phyloP scores from a whole-genome alignment of 2,329 filamentous ascomycete genomes.

The Dactylonectria estremocensis region DNA sequence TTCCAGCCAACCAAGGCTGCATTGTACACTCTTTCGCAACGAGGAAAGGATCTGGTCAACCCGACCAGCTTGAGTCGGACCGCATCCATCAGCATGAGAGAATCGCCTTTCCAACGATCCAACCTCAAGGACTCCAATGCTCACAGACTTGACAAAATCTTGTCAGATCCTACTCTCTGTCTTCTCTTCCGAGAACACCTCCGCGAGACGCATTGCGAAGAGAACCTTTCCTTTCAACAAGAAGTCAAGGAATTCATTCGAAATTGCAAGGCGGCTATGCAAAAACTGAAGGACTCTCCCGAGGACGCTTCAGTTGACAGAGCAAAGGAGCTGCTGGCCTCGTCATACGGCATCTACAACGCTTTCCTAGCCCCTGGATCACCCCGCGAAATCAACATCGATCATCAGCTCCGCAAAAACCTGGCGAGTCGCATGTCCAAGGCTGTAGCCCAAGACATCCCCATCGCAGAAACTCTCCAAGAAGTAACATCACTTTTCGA shows the following conservation, averaged over 20 bases:
- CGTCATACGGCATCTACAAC: slow-evolving; percentile 95
- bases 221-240: slow-evolving; percentile 96
- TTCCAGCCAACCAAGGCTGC: slow-evolving; percentile 92
- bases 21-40: slow-evolving; percentile 87
- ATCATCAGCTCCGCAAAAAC: slow-evolving; percentile 94
- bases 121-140: slow-evolving; percentile 92
- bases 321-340: slow-evolving; percentile 96
- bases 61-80: slow-evolving; percentile 68
- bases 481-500: slow-evolving; percentile 94
- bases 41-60: slow-evolving; percentile 78
- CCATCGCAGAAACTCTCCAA: slow-evolving; percentile 91
- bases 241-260: slow-evolving; percentile 92
- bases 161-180: slow-evolving; percentile 89
- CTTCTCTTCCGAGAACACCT: slow-evolving; percentile 95
- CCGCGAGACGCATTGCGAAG: slow-evolving; percentile 94
- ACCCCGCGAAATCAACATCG: slow-evolving; percentile 97
- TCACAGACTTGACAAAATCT: slow-evolving; percentile 91
- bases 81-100: slow-evolving; percentile 72
- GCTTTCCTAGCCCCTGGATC: slow-evolving; percentile 70
- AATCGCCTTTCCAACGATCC: slow-evolving; percentile 62
- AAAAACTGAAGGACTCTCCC: slow-evolving; percentile 73
- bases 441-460: slow-evolving; percentile 91
- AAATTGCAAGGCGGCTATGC: slow-evolving; percentile 77
- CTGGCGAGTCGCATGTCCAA: slow-evolving; percentile 97
- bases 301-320: slow-evolving; percentile 77